Base-by-base conservation (phyloP, 1,284 basidiomycete species). In the Sphagnurus paluster region DNA sequence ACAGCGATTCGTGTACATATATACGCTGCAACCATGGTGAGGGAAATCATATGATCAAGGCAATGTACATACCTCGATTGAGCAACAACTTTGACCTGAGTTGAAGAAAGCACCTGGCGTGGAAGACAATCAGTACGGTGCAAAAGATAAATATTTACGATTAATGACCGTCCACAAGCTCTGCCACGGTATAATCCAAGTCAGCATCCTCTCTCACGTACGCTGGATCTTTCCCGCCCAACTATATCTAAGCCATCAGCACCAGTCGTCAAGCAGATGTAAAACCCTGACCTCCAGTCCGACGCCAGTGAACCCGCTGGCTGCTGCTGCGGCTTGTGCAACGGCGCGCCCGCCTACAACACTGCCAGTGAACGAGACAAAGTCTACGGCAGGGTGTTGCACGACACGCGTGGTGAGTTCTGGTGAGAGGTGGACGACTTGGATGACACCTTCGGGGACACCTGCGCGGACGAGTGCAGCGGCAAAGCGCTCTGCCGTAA, bases 201-300 rank as follows among this genome's bases (percentile, higher is more conserved):
- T 98, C 84, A 1, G 88, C 93, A 61, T 98, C 94, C 1, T 77
- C 68, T 23, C 93, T 76, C 5, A 98, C 93, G 59, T 97, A 98
- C 0, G 95, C 95, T 5, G 95, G 92, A 61, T 98, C 94, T 67
- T 98, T 98, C 1, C 95, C 95, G 4, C 95, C 95, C 13, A 98
- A 80, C 85, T 98, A 72, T 58, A 36, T 20, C 37, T 35, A 40
- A 42, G 23, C 14, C 38, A 24, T 16, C 14, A 17, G 1, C 8
- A 21, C 28, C 11, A 19, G 26, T 5, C 14, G 6, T 20, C 25
- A 14, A 19, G 4, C 42, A 32, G 5, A 16, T 2, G 9, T 6
- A 38, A 19, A n/a, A 29, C 23, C 48, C 63, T 36, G 55, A 86
- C 86, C 75, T 90, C 90, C 24, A 90, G 70, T 0, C 75, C 86